Percentiles rank a stretch among this genome's conserved stretches.
Evolutionary conservation across 2,329 filamentous ascomycete genomes (phyloP).

Genomic region (Fusarium concolor): DNA sequence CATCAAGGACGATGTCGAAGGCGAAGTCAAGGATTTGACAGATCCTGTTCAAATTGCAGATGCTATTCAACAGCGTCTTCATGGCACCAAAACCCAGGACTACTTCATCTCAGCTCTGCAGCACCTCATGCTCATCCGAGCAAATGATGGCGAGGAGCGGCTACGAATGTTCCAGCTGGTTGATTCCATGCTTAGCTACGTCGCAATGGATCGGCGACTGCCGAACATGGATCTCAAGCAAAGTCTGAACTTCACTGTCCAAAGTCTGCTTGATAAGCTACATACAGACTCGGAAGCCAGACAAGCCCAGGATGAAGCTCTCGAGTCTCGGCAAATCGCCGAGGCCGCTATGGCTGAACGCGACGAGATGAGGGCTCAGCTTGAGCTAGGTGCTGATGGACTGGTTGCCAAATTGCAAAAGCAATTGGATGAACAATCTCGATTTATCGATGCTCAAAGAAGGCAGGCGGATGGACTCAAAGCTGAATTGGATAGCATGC

Average conservation of each 20-base stretch:
- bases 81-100: constrained; percentile 87
- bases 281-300: constrained; percentile 96
- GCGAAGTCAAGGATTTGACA: constrained; percentile 89
- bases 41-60: constrained; percentile 95
- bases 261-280: constrained; percentile 92
- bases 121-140: constrained; percentile 90
- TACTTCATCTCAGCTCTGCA: constrained; percentile 97
- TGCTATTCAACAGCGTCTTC: constrained; percentile 86
- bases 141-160: constrained; percentile 91
- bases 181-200: constrained; percentile 98
- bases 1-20: constrained; percentile 87
- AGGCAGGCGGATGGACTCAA: constrained; percentile 90
- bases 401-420: constrained; percentile 92
- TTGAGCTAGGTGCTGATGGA: constrained; percentile 93
- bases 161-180: constrained; percentile 97
- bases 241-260: constrained; percentile 96
- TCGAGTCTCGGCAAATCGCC: constrained; percentile 91
- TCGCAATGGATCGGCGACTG: constrained; percentile 95
- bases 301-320: constrained; percentile 89
- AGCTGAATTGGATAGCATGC: constrained; percentile 87
- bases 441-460: constrained; percentile 88
- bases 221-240: constrained; percentile 99
- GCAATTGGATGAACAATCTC: constrained; percentile 91
- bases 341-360: constrained; percentile 96
- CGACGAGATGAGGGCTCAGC: constrained; percentile 89